These are phyloP conservation scores for Corynascus novoguineensis DNA, from an alignment of 495 filamentous ascomycete genomes.

Conservation along the genomic window DNA sequence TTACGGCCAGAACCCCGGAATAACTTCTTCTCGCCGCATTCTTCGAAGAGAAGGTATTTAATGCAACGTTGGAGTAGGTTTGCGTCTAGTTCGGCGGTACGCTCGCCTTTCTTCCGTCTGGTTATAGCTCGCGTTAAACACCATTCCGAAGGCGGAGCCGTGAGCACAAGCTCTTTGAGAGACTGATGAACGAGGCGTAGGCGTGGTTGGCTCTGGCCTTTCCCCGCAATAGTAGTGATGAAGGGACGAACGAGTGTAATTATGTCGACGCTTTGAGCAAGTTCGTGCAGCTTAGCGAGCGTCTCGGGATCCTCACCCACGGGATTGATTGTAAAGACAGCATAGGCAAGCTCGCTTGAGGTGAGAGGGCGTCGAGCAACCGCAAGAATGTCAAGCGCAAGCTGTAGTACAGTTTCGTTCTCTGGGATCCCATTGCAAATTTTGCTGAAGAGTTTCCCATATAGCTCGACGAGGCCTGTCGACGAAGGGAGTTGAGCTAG, in stretches of 20 bases:
- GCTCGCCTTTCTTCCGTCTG: conserved; percentile 9
- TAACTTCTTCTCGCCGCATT: background rate
- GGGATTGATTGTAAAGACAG: conserved; percentile 1
- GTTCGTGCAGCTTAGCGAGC: background rate
- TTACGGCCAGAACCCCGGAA: background rate
- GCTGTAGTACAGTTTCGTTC: background rate
- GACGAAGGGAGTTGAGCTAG: conserved; percentile 1
- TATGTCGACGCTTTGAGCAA: background rate
- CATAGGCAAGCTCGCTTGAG: conserved; percentile 4
- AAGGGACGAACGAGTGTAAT: conserved; percentile 8
- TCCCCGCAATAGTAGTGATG: background rate
- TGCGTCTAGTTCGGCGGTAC: conserved; percentile 31
- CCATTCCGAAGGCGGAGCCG: conserved; percentile 22
- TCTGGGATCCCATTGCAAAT: background rate
- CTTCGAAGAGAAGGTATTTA: conserved; percentile 35
- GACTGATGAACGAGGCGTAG: conserved; percentile 32
- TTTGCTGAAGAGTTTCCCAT: background rate
- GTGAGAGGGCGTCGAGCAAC: conserved; percentile 6
- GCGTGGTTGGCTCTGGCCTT: background rate
- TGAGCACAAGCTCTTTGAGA: conserved; percentile 20
- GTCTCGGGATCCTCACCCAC: background rate
- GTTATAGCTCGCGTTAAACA: conserved; percentile 8
- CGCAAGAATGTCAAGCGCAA: conserved; percentile 11
- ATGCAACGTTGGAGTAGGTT: conserved; percentile 48
- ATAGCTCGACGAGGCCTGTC: conserved; percentile 1